phyloP scores from a whole-genome alignment of 768 basidiomycete genomes.

The Lactifluus piperatus region DNA sequence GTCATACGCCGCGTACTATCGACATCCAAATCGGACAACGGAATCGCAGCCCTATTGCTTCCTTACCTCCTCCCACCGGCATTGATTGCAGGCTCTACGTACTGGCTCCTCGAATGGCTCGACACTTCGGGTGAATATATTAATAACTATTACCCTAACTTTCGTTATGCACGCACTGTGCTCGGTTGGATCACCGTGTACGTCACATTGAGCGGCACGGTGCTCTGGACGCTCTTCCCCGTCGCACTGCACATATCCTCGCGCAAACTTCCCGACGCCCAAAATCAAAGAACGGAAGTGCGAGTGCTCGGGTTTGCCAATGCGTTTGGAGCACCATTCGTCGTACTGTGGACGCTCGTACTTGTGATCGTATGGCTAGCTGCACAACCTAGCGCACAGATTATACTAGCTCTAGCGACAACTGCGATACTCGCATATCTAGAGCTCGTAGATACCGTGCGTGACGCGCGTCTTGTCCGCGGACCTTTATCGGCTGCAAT shows the following conservation, averaged over 20 bases:
- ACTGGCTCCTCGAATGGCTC: constrained; percentile 80
- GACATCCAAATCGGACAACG: constrained; percentile 66
- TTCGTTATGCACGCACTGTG: constrained; percentile 51
- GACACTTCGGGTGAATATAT: constrained; percentile 41
- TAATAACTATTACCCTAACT: constrained; percentile 23
- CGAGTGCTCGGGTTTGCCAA: constrained; percentile 81
- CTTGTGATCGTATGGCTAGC: constrained; percentile 56
- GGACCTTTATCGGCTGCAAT: no score
- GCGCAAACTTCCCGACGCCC: not conserved
- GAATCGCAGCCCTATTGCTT: constrained; percentile 57
- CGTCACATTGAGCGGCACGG: constrained; percentile 43
- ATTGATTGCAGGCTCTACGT: constrained; percentile 48
- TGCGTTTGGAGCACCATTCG: constrained; percentile 80
- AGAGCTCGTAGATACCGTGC: constrained; percentile 72
- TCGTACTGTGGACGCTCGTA: constrained; percentile 67
- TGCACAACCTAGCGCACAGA: constrained; percentile 75
- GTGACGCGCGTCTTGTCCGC: constrained; percentile 55
- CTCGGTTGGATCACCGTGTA: constrained; percentile 48
- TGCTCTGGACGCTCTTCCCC: constrained; percentile 65
- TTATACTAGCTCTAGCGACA: constrained; percentile 56
- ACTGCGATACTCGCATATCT: constrained; percentile 67
- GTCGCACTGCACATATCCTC: constrained; percentile 61
- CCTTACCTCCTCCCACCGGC: constrained; percentile 48
- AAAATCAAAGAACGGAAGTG: constrained; percentile 30
- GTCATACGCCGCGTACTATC: constrained; percentile 47